Percentiles rank a stretch among this genome's conserved stretches.
Conservation (phyloP, 371 early-diverging fungal species). For the Mucor velutinosus region DNA sequence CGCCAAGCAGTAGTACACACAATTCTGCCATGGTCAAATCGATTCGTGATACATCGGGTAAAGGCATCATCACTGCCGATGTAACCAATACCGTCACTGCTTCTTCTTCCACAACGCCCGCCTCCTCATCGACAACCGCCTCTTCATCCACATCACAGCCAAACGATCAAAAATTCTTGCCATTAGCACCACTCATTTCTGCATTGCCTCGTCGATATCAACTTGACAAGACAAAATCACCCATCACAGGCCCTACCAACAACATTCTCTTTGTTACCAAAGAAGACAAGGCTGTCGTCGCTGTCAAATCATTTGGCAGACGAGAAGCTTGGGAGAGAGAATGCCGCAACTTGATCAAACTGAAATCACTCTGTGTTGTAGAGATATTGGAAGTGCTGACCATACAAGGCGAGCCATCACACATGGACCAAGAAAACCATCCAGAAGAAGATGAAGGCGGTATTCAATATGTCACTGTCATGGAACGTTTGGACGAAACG, state of each 20-base stretch:
- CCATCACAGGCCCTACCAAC: slow-evolving; percentile 47
- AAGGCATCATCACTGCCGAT: background rate
- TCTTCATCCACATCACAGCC: background rate
- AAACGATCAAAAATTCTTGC: slow-evolving; percentile 3
- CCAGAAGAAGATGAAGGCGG: slow-evolving; percentile 22
- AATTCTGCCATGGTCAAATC: slow-evolving; percentile 5
- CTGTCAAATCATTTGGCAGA: slow-evolving; percentile 49
- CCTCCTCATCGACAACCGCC: background rate
- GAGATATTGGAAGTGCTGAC: slow-evolving; percentile 52
- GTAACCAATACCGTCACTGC: background rate
- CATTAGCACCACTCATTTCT: slow-evolving; percentile 15
- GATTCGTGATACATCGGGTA: background rate
- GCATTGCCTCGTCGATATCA: slow-evolving; percentile 43
- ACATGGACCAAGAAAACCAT: background rate
- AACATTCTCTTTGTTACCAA: slow-evolving; percentile 38
- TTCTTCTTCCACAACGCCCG: background rate
- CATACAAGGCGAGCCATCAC: slow-evolving; percentile 32
- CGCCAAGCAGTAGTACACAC: slow-evolving; percentile 11
- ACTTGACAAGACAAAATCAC: slow-evolving; percentile 23
- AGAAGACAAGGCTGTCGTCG: slow-evolving; percentile 5
- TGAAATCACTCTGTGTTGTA: slow-evolving; percentile 41
- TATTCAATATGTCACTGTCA: slow-evolving; percentile 42
- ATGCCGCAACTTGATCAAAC: slow-evolving; percentile 41
- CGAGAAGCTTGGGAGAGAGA: slow-evolving; percentile 58
- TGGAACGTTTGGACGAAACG: slow-evolving; percentile 46